Base-by-base conservation (phyloP, 2,329 filamentous ascomycete species). In the Penicillium sp. region DNA sequence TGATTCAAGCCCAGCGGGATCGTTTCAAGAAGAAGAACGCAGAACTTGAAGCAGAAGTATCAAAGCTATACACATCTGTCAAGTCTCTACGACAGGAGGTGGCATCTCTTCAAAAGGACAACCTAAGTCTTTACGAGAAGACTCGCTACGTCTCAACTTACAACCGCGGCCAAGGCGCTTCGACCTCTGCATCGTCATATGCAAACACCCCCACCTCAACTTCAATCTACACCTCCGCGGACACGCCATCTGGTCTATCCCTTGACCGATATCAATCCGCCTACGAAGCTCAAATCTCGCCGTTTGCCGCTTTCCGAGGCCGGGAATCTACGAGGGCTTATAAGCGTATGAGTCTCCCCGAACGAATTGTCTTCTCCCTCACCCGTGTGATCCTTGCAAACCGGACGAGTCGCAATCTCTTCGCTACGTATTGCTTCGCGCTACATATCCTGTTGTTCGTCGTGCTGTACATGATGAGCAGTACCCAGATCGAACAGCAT, bases 1-100 rank as follows among this genome's bases (percentile, higher is more conserved):
- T 99, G 95, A 90, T 99, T 49, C 96, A 94, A 32, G 94, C 95
- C 1, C 95, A 99, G 76, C 88, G 94, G 58, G 94, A 99, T 75
- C 91, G 94, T 48, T 99, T 97, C 84, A 97, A 97, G 81, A 91
- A 96, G 79, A 91, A 92, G 69, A 97, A 96, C 62, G 79, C 86
- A 0, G 90, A 99, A 71, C 84, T 99, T 21, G 94, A 97, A 75
- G 85, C 89, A 56, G 93, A 97, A 68, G 80, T 97, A 9, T 91
- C 92, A 5, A 92, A 95, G 62, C 84, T 85, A 32, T 91, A 97
- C 73, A 83, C 86, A 44, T 89, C 85, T 0, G 86, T 97, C 21
- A 93, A 92, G 18, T 89, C 92, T 34, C 81, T 99, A 44, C 86
- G 94, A 42, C 91, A 95, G 65, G 94, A 99, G 71, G 86, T 97